Conservation (phyloP, 140 eudicot species). For the Erigeron philadelphicus region DNA sequence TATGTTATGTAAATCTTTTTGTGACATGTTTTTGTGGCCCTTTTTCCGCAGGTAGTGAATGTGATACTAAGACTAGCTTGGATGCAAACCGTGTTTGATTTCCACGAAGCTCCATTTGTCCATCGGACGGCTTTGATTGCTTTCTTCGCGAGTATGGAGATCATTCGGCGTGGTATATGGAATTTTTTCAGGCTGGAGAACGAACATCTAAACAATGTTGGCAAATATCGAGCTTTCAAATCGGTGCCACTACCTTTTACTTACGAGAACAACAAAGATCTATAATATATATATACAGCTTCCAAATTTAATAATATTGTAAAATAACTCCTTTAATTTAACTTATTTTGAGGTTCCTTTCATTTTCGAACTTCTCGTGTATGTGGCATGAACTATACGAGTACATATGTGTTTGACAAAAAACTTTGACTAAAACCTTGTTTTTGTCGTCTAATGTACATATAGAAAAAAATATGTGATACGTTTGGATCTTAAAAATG, state of each 20-base stretch:
- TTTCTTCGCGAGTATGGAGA: conserved; percentile 48
- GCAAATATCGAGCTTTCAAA: conserved; percentile 51
- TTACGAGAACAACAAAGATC: conserved; percentile 32
- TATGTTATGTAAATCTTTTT: not conserved
- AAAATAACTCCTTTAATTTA: no score
- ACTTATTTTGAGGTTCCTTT: no score
- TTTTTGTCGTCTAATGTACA: no score
- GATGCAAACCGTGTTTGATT: conserved; percentile 51
- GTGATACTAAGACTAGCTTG: conserved; percentile 54
- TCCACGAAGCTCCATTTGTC: conserved; percentile 33
- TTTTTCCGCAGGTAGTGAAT: conserved; percentile 45
- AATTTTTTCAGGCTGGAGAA: conserved; percentile 69
- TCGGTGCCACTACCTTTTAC: conserved; percentile 50
- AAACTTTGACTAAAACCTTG: no score
- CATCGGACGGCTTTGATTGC: conserved; percentile 35
- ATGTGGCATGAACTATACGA: no score
- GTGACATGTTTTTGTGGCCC: not conserved
- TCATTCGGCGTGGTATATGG: conserved; percentile 72
- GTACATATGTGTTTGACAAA: no score
- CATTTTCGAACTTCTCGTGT: no score
- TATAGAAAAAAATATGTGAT: no score
- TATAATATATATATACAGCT: not conserved
- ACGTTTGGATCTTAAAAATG: no score
- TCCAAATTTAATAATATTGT: no score
- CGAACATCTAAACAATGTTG: conserved; percentile 53